Percentiles rank a stretch among this genome's conserved stretches.
These are phyloP conservation scores for Globisporangium radiosum DNA, from an alignment of 352 stramenopile species.

Conservation along the genomic window DNA sequence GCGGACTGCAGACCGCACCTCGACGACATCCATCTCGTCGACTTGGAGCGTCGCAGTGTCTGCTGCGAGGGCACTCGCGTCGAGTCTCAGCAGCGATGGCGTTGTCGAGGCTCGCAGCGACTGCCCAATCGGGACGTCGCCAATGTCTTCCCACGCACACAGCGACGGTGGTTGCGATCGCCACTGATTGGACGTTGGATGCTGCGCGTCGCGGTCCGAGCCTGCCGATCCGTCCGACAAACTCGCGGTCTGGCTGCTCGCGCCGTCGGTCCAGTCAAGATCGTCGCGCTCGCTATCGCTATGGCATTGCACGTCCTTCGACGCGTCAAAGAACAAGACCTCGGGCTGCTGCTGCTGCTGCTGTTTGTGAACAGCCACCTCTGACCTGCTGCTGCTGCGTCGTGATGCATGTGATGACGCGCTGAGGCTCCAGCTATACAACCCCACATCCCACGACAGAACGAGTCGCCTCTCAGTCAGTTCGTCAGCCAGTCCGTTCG, in stretches of 20 bases:
- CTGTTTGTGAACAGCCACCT: neutral
- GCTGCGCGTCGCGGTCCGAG: neutral
- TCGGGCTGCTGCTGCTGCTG: conserved; percentile 8
- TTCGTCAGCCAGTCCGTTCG: too few species aligned
- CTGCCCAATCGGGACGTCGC: conserved; percentile 12
- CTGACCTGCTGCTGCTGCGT: too few species aligned
- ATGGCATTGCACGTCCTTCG: conserved; percentile 18
- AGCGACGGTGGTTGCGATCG: neutral
- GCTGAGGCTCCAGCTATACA: too few species aligned
- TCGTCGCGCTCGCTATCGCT: neutral
- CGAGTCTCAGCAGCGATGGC: conserved; percentile 7
- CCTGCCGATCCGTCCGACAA: conserved; percentile 3
- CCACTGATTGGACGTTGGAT: neutral
- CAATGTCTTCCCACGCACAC: conserved; percentile 40
- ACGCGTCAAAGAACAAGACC: conserved; percentile 38
- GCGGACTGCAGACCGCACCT: conserved; percentile 24
- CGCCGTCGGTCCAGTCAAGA: conserved; percentile 4
- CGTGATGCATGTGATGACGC: too few species aligned
- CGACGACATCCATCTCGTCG: conserved; percentile 46
- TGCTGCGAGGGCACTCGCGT: conserved; percentile 9
- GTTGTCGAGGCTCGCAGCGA: neutral
- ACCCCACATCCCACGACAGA: too few species aligned
- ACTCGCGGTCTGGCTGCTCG: conserved; percentile 15
- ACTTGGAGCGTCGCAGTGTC: conserved; percentile 25
- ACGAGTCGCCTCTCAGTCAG: too few species aligned